Base-by-base conservation (phyloP, 2,329 filamentous ascomycete species). In the Penicillium aurantiogriseum region DNA sequence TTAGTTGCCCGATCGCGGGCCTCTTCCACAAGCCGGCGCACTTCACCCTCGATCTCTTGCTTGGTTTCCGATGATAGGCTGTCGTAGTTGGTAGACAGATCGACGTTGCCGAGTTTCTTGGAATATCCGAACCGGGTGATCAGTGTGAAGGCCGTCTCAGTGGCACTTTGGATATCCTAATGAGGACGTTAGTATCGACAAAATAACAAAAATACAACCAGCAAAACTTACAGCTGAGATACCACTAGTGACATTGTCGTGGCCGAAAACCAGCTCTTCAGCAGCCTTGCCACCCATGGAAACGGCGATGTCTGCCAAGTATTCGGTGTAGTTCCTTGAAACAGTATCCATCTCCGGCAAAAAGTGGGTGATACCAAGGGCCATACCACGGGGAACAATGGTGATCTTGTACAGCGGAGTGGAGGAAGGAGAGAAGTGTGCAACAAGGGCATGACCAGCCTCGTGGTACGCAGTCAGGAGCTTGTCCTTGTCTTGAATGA, bases 381-480 rank as follows among this genome's bases (percentile, higher is more conserved):
- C 85, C 68, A 88, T 87, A 11, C 94, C 94, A 68, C 95, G 88
- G 52, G 94, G 92, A 68, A 99, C 88, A 67, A 99, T 95, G 0
- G 94, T 99, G 49, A 96, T 92, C 78, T 99, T 99, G 83, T 99
- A 97, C 2, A 99, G 82, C 33, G 89, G 89, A 62, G 83, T 88
- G 51, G 88, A 85, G 38, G 85, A 85, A 59, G 89, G 87, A 13
- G 88, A 90, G 66, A 93, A 92, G 69, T 97, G 87, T 55, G 89
- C 88, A 58, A 97, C 91, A 17, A 99, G 84, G 9, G 94, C 92
- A 74, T 99, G 94, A 2, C 94, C 94, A 55, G 93, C 95, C 78
- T 99, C 94, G 71, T 96, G 92, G 70, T 96, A 96, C 1, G 92
- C 92, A n/a, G 92, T 96, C 82, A 92, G 88, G 67, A 94, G 85